Percentiles rank a stretch among this genome's conserved stretches.
phyloP scores from a whole-genome alignment of 164 flowering plant species.

The Vitis cinerea region DNA sequence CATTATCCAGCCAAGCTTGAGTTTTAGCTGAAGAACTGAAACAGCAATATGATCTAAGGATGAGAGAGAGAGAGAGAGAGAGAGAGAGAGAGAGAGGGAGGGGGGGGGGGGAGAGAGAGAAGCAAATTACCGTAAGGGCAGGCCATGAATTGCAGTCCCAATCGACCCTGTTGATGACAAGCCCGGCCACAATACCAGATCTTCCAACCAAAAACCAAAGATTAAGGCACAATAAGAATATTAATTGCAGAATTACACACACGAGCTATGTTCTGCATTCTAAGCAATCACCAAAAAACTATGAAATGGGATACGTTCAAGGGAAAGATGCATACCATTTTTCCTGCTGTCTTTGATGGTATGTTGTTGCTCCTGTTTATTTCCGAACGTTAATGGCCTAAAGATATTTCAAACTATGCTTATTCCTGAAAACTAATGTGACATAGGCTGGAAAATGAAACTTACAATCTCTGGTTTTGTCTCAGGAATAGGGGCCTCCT shows the following conservation, averaged over 20 bases:
- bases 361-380: conserved; percentile 17
- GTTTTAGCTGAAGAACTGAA: conserved; percentile 32
- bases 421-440: neutral
- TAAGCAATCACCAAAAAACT: neutral
- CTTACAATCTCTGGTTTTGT: conserved; percentile 35
- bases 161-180: conserved; percentile 22
- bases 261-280: neutral
- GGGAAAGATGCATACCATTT: conserved; percentile 8
- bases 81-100: neutral
- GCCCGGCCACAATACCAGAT: conserved; percentile 39
- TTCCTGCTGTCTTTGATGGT: conserved; percentile 16
- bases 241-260: neutral
- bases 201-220: conserved; percentile 14
- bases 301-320: neutral
- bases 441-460: conserved; percentile 5
- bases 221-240: neutral
- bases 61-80: neutral
- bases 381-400: conserved; percentile 18
- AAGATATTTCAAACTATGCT: conserved; percentile 1
- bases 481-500: conserved; percentile 12
- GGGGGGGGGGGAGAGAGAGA: neutral
- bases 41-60: conserved; percentile 7
- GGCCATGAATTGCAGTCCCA: conserved; percentile 15
- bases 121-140: conserved; percentile 29
- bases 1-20: conserved; percentile 41